phyloP scores from a whole-genome alignment of 2,329 filamentous ascomycete species.

The Aspergillus udagawae region DNA sequence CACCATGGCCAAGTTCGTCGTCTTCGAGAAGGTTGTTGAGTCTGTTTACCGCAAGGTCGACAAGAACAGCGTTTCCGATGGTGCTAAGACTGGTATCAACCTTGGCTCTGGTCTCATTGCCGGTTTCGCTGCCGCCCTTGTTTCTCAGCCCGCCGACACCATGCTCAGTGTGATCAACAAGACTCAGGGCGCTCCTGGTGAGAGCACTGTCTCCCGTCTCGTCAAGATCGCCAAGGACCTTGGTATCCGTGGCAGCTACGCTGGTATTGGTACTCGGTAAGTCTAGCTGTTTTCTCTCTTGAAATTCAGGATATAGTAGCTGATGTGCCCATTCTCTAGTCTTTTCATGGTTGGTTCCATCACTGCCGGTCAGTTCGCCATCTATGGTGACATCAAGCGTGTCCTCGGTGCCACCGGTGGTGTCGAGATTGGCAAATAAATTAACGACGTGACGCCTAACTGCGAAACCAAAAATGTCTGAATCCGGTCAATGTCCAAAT shows the following conservation, averaged over 20 bases:
- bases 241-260: constrained; percentile 71
- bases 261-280: constrained; percentile 71
- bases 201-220: constrained; percentile 74
- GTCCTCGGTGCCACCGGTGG: constrained; percentile 67
- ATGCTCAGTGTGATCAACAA: constrained; percentile 98
- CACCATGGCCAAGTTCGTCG: constrained; percentile 94
- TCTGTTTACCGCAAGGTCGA: constrained; percentile 63
- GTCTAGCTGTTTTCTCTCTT: constrained; percentile 11
- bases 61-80: constrained; percentile 65
- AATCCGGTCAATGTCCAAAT: background rate
- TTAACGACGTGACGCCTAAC: constrained; percentile 5
- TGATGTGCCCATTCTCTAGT: constrained; percentile 6
- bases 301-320: background rate
- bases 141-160: constrained; percentile 88
- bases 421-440: constrained; percentile 62
- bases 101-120: constrained; percentile 80
- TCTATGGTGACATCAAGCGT: constrained; percentile 75
- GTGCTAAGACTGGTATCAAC: constrained; percentile 75
- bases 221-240: constrained; percentile 88
- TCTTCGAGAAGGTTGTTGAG: constrained; percentile 85
- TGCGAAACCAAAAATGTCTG: background rate
- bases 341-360: constrained; percentile 58
- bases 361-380: constrained; percentile 80
- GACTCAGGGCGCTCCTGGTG: constrained; percentile 80
- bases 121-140: constrained; percentile 78